A percentile compares a stretch with the other conserved stretches of the same genome.
Conservation (phyloP, 768 basidiomycete species). For the Cystobasidiopsis lactophilus region DNA sequence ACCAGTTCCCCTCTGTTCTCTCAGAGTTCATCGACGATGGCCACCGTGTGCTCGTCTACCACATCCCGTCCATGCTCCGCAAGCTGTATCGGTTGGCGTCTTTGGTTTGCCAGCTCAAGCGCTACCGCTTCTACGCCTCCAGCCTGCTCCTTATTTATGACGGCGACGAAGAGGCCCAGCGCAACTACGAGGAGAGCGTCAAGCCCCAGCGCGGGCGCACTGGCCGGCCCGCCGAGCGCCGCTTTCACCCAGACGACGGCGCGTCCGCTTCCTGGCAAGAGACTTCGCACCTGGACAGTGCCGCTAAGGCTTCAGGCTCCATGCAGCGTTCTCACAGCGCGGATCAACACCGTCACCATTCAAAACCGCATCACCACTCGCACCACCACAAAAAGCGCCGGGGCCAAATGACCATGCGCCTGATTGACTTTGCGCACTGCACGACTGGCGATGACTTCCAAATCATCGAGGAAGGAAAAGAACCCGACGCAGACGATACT, state of each 20-base stretch:
- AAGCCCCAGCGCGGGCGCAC: background rate
- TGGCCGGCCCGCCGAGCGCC: background rate
- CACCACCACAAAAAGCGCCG: conserved; percentile 36
- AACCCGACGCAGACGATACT: conserved; percentile 38
- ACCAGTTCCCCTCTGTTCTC: conserved; percentile 63
- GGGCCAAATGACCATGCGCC: conserved; percentile 82
- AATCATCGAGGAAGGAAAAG: conserved; percentile 25
- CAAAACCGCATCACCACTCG: background rate
- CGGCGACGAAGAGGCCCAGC: conserved; percentile 72
- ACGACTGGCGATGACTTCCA: conserved; percentile 78
- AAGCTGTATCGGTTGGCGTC: conserved; percentile 84
- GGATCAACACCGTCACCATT: background rate
- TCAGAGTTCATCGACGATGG: conserved; percentile 70
- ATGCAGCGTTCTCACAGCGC: background rate
- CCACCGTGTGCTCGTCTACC: conserved; percentile 57
- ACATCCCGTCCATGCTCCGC: conserved; percentile 72
- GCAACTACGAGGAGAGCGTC: conserved; percentile 23
- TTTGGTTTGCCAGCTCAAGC: conserved; percentile 67
- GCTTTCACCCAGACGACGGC: conserved; percentile 2
- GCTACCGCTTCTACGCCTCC: conserved; percentile 97
- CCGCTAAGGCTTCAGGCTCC: background rate
- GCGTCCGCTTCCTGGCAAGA: background rate
- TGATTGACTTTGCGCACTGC: conserved; percentile 97
- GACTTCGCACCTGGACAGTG: background rate
- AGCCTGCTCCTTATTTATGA: conserved; percentile 93